Base-by-base conservation (phyloP, 169 alveolate species). In the Plasmodium ovale region DNA sequence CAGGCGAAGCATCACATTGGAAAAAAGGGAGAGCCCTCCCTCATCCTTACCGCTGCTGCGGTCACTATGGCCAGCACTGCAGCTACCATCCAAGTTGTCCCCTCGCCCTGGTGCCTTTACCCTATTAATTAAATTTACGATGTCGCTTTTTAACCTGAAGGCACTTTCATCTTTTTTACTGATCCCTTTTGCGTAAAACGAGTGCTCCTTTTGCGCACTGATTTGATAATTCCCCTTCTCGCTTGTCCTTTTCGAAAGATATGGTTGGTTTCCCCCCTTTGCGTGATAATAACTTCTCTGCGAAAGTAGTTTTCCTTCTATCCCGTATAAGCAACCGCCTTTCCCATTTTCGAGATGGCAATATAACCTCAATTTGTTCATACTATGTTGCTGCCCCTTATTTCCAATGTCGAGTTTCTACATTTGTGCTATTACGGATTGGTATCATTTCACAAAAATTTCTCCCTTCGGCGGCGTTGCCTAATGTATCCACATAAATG, bases 101-200 rank as follows among this genome's bases (percentile, higher is more conserved):
- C 14, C 56, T 47, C 12, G 25, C 12, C n/a, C 53, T 25, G 16
- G 2, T 14, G n/a, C 14, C 25, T 68, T 68, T 68, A 68, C 60
- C 37, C 35, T 27, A 42, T 68, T 68, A 39, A 68, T 68, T 68
- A 68, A 21, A 68, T 23, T 19, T 12, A 68, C 44, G 44, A 68
- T 44, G 23, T 44, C 37, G 44, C 3, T 68, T 68, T 68, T 42
- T 9, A 68, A 42, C 16, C 1, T 37, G 19, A 29, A 21, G 9
- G 12, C 35, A 27, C 44, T 47, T 44, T 3, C 10, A 54, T 21
- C 44, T 44, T 23, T n/a, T 7, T 68, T 21, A 33, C 33, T 64
- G 4, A 16, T 33, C 10, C 7, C 25, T n/a, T 64, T 12, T 64
- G 44, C n/a, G n/a, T n/a, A n/a, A n/a, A n/a, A n/a, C n/a, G n/a